Evolutionary conservation across 441 rosid genomes (phyloP).

Genomic region (Gossypium lobatum): DNA sequence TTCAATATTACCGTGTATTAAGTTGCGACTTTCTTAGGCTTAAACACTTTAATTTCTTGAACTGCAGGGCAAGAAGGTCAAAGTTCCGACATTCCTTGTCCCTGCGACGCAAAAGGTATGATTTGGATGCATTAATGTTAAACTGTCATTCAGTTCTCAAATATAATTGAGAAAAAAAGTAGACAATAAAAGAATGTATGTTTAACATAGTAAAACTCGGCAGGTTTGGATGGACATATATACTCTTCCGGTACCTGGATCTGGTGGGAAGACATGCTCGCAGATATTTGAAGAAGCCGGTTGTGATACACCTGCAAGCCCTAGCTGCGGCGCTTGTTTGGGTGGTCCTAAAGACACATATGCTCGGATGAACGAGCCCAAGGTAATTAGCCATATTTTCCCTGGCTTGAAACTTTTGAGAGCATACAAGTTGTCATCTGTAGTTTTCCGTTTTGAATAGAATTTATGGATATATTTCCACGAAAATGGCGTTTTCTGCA

Average conservation of each 20-base stretch:
- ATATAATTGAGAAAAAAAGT: too few species aligned
- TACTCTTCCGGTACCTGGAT: conserved; percentile 78
- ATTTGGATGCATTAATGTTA: too few species aligned
- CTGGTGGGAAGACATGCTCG: conserved; percentile 94
- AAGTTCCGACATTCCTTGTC: conserved; percentile 94
- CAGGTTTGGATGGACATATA: conserved; percentile 95
- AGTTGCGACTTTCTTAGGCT: neutral
- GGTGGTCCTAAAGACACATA: conserved; percentile 95
- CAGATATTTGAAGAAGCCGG: conserved; percentile 97
- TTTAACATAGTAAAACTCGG: too few species aligned
- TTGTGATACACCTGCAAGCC: conserved; percentile 94
- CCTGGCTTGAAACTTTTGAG: neutral
- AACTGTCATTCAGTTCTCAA: too few species aligned
- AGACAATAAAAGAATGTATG: too few species aligned
- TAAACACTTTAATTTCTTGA: conserved; percentile 12
- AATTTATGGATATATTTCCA: too few species aligned
- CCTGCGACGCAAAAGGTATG: conserved; percentile 99
- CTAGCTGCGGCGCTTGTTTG: conserved; percentile 96
- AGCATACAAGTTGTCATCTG: neutral
- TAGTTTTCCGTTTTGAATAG: too few species aligned
- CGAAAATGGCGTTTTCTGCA: conserved; percentile 12
- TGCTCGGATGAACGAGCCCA: conserved; percentile 85
- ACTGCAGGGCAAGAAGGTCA: conserved; percentile 78
- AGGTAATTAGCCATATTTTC: conserved; percentile 30
- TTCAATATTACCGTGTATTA: neutral